These are phyloP conservation scores for Microstroma glucosiphilum DNA, from an alignment of 1,284 basidiomycete species.

Conservation along the genomic window DNA sequence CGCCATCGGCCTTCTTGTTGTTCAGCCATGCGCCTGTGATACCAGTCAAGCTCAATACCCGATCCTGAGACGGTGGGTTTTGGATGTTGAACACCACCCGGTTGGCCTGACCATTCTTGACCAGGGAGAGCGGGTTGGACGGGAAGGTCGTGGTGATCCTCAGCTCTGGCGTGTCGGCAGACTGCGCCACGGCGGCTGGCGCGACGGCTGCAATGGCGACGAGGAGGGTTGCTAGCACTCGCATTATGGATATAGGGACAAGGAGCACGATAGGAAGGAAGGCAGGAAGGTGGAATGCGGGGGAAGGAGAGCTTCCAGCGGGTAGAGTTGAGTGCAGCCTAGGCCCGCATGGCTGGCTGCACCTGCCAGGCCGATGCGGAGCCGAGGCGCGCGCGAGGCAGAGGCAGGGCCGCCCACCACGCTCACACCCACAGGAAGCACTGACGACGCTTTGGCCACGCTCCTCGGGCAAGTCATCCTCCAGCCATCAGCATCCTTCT, in stretches of 20 bases:
- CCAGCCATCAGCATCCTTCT: too few relatives aligned
- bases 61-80: constrained; percentile 35
- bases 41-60: constrained; percentile 36
- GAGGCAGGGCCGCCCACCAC: too few relatives aligned
- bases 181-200: background rate
- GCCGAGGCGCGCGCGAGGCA: too few relatives aligned
- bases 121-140: constrained; percentile 43
- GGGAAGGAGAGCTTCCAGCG: too few relatives aligned
- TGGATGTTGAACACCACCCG: constrained; percentile 44
- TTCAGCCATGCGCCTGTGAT: constrained; percentile 48
- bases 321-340: too few relatives aligned
- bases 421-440: too few relatives aligned
- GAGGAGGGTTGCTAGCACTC: background rate
- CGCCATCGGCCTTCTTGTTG: constrained; percentile 38
- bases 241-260: background rate
- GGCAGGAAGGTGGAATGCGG: too few relatives aligned
- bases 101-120: constrained; percentile 47
- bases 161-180: constrained; percentile 21
- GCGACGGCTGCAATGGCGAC: background rate
- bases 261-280: too few relatives aligned
- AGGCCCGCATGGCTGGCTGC: too few relatives aligned
- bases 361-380: too few relatives aligned
- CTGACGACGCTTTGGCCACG: too few relatives aligned
- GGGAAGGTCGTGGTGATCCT: constrained; percentile 45
- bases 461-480: too few relatives aligned